Percentiles rank a stretch among this genome's conserved stretches.
Conservation (phyloP, 208 protist genomes). For the Acanthamoeba healyi region DNA sequence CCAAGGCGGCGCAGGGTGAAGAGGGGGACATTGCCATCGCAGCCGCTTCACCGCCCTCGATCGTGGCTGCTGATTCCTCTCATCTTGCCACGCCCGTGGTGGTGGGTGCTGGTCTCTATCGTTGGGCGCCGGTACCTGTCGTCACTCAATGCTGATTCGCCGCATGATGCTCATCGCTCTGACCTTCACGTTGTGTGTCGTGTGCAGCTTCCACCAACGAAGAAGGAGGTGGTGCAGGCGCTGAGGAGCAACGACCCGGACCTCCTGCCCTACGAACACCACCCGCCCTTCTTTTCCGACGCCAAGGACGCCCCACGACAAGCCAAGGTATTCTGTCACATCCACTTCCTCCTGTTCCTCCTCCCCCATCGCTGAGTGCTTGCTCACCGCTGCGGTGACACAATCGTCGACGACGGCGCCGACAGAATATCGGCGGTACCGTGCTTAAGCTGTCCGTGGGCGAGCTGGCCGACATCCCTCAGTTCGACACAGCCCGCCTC, state of each 20-base stretch:
- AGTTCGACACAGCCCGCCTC: slow-evolving; percentile 39
- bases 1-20: too few relatives aligned
- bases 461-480: slow-evolving; percentile 26
- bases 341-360: background rate
- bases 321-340: slow-evolving; percentile 47
- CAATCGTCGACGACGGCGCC: background rate
- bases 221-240: background rate
- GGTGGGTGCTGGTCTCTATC: background rate
- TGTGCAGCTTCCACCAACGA: slow-evolving; percentile 27
- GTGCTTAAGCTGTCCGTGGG: slow-evolving; percentile 43
- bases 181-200: background rate
- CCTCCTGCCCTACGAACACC: slow-evolving; percentile 39
- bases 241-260: background rate
- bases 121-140: background rate
- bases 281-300: slow-evolving; percentile 65
- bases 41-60: too few relatives aligned
- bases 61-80: too few relatives aligned
- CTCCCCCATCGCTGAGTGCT: background rate
- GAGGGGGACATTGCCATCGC: too few relatives aligned
- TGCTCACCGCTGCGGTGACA: too few relatives aligned
- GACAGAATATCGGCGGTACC: slow-evolving; percentile 30
- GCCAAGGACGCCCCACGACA: slow-evolving; percentile 57
- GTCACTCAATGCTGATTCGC: background rate
- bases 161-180: background rate
- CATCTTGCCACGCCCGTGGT: too few relatives aligned